Evolutionary conservation across 768 basidiomycete species (phyloP), one percentile per base, ranked within the genome.

Genomic region (Bullera alba): DNA sequence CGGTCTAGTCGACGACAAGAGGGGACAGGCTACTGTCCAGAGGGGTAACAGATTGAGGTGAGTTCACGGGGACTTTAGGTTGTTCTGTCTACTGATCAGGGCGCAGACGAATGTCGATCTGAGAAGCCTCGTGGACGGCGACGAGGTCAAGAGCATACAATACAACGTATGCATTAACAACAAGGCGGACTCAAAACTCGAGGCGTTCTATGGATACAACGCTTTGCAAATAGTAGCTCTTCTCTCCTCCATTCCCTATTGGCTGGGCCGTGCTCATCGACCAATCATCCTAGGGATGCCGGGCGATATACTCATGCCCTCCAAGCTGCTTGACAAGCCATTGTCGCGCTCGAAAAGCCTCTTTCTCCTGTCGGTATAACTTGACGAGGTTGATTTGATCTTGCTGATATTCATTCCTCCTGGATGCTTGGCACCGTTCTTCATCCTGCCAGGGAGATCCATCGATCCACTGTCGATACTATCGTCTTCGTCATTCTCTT

Each of bases 1-100:
- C n/a, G 76, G 82, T 19, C 75, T 79, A 51, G 80, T 87, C 14
- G 74, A 74, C 28, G 74, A 69, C 19, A 59, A 51, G 39, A 81
- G 83, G 49, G 82, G 80, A 48, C 77, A 49, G 19, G 29, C 51
- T 25, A 53, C 51, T 8, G 56, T 66, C 37, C 44, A 48, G 35
- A 27, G 54, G 26, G 61, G 54, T 16, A 48, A 56, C 16, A 39
- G 58, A 43, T 48, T 54, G 21, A 27, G 64, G 64, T 53, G 44
- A 39, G 58, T 57, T 26, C 4, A 30, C 43, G 34, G 41, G 35
- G 25, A 45, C 29, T 43, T n/a, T 39, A 8, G 21, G 8, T 39
- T 8, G 19, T 8, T 39, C 21, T 23, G 8, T n/a, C n/a, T 42
- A 8, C 25, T 15, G 17, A 4, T 28, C 35, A 4, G 3, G 17